phyloP scores from a whole-genome alignment of 371 early-diverging fungal genomes.

The Apophysomyces variabilis region DNA sequence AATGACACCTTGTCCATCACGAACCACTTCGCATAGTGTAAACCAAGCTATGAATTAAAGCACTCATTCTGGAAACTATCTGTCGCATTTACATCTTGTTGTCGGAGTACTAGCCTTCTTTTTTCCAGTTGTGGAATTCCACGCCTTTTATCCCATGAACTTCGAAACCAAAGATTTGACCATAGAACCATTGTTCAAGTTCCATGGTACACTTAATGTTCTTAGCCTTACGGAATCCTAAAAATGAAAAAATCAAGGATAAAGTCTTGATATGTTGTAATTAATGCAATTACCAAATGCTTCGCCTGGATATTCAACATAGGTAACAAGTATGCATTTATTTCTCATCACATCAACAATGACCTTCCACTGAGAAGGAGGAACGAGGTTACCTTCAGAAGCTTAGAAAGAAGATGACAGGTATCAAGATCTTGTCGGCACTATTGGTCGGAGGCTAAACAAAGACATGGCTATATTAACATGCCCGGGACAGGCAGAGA shows the following conservation, averaged over 20 bases:
- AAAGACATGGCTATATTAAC: too few species aligned
- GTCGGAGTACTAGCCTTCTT: too few species aligned
- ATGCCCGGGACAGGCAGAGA: too few species aligned
- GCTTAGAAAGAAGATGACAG: slow-evolving; percentile 81
- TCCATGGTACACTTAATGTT: slow-evolving; percentile 55
- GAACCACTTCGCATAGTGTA: too few species aligned
- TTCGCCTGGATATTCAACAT: slow-evolving; percentile 73
- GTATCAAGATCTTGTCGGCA: slow-evolving; percentile 63
- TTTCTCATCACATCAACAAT: slow-evolving; percentile 71
- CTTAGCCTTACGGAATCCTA: slow-evolving; percentile 49
- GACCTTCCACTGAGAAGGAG: slow-evolving; percentile 72
- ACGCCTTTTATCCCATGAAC: slow-evolving; percentile 49
- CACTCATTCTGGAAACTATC: too few species aligned
- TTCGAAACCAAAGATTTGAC: slow-evolving; percentile 52
- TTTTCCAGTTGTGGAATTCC: slow-evolving; percentile 33
- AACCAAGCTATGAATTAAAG: too few species aligned
- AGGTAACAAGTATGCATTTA: slow-evolving; percentile 65
- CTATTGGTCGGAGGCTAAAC: slow-evolving; percentile 54
- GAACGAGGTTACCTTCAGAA: slow-evolving; percentile 74
- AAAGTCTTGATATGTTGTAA: not conserved
- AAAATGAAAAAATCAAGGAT: not conserved
- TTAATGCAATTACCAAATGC: slow-evolving; percentile 55
- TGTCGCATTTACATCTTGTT: too few species aligned
- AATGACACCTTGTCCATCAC: too few species aligned
- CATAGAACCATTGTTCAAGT: slow-evolving; percentile 57